Conservation (phyloP, 2,329 filamentous ascomycete genomes). For the Sphaceloma murrayae region DNA sequence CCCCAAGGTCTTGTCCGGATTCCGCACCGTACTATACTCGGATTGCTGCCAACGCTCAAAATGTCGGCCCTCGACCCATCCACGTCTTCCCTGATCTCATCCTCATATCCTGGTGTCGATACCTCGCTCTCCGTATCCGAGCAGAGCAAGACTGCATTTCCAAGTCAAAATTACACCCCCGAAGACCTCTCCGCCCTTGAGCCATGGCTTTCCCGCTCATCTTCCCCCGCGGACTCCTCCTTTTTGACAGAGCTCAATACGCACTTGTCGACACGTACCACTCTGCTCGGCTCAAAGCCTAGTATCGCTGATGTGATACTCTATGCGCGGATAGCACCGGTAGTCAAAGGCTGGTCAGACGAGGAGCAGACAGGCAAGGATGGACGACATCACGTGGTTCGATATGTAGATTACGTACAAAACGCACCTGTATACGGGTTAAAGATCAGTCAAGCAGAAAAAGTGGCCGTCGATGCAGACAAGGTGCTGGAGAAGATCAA, state of each 20-base stretch:
- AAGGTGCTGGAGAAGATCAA: constrained; percentile 82
- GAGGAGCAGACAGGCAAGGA: constrained; percentile 85
- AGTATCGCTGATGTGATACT: constrained; percentile 78
- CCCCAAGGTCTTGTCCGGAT: neutral
- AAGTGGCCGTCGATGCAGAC: constrained; percentile 67
- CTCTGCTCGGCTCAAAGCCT: constrained; percentile 79
- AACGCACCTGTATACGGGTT: constrained; percentile 66
- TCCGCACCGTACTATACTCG: too few species aligned
- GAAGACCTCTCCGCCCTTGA: constrained; percentile 78
- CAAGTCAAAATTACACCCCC: constrained; percentile 51
- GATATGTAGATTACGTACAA: constrained; percentile 89
- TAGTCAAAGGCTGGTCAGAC: constrained; percentile 67
- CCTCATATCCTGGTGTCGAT: constrained; percentile 13
- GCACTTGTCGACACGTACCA: constrained; percentile 80
- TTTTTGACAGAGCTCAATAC: constrained; percentile 71
- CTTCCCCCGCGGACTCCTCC: constrained; percentile 52
- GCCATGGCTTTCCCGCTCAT: constrained; percentile 77
- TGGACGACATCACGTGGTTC: constrained; percentile 82
- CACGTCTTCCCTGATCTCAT: neutral
- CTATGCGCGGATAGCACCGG: constrained; percentile 66
- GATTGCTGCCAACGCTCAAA: too few species aligned
- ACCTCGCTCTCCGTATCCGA: neutral
- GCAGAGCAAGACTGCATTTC: neutral
- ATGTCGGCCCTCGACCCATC: too few species aligned
- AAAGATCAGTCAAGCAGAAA: constrained; percentile 59